Base-by-base conservation (phyloP, 768 basidiomycete genomes). In the Mycena leptocephala region DNA sequence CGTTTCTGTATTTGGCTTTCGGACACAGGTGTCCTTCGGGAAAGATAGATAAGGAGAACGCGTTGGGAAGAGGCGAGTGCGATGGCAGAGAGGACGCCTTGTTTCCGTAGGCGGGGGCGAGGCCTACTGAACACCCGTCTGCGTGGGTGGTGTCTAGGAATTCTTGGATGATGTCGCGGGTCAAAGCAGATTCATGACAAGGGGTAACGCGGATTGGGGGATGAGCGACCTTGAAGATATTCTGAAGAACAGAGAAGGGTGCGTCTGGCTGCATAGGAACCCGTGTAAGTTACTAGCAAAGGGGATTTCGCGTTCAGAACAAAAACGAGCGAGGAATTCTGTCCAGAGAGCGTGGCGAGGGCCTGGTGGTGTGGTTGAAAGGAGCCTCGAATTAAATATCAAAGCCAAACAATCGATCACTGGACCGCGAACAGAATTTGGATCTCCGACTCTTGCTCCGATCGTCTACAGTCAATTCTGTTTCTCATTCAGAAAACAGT, bases 91-190 rank as follows among this genome's bases (percentile, higher is more conserved):
- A 91, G 78, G 14, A 76, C 70, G 53, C 83, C 85, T 82, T 79
- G 2, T 81, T n/a, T 5, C 82, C 85, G 73, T 88, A 90, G 0
- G 83, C 79, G 2, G 89, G 87, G 9, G 90, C 85, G 8, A 91
- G 65, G 13, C 90, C 91, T 32, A 89, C 75, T 33, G 72, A 55
- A 30, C 79, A 67, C n/a, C 78, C 80, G 11, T 70, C 63, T 30
- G 83, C n/a, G n/a, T n/a, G n/a, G n/a, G n/a, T 56, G 0, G 84
- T 77, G 24, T 79, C 72, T 53, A 86, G 51, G 39, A 91, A 85
- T 5, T 71, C 67, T 11, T 79, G 76, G 33, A 89, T 46, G 18
- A 82, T 63, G 11, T 41, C 68, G 20, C 62, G 35, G 18, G 28
- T 75, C 33, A 89, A 46, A n/a, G 72, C 77, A 63, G 76, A 76